Evolutionary conservation across 164 flowering plant species (phyloP).

Genomic region (Piper longum): DNA sequence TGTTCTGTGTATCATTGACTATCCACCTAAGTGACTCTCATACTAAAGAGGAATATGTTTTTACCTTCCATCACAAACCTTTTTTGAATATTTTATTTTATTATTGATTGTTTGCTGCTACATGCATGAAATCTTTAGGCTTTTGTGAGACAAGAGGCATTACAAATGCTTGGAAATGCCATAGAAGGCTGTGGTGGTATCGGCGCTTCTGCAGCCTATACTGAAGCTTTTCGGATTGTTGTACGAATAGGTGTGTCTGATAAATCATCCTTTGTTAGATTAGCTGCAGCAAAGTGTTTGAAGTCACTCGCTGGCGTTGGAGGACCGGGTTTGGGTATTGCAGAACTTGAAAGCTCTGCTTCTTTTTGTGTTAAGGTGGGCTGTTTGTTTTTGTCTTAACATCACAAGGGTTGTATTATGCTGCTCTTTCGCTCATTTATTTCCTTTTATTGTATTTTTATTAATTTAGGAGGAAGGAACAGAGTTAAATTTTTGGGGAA

Average conservation of each 20-base stretch:
- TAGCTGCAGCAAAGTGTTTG: conserved; percentile 91
- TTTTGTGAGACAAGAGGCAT: conserved; percentile 88
- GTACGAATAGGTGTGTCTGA: conserved; percentile 60
- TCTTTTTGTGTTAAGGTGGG: conserved; percentile 77
- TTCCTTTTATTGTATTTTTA: neutral
- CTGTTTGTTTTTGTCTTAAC: conserved; percentile 4
- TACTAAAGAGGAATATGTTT: no score
- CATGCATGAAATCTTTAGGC: conserved; percentile 32
- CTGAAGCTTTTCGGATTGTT: conserved; percentile 76
- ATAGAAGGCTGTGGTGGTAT: conserved; percentile 85
- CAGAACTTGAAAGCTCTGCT: conserved; percentile 71
- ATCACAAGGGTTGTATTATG: neutral
- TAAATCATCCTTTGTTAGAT: conserved; percentile 73
- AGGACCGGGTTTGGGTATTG: conserved; percentile 80
- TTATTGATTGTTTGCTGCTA: neutral
- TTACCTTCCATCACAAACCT: no score
- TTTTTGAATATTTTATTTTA: no score
- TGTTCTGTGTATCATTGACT: no score
- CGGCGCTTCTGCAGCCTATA: conserved; percentile 68
- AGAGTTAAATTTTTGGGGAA: no score
- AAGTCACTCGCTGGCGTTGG: conserved; percentile 85
- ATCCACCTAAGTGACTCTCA: no score
- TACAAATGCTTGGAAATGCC: conserved; percentile 86
- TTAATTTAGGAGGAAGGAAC: no score
- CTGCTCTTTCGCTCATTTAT: neutral